These are phyloP conservation scores for Coelastrella sp. DNA, from an alignment of 139 green algal genomes.

Conservation along the genomic window DNA sequence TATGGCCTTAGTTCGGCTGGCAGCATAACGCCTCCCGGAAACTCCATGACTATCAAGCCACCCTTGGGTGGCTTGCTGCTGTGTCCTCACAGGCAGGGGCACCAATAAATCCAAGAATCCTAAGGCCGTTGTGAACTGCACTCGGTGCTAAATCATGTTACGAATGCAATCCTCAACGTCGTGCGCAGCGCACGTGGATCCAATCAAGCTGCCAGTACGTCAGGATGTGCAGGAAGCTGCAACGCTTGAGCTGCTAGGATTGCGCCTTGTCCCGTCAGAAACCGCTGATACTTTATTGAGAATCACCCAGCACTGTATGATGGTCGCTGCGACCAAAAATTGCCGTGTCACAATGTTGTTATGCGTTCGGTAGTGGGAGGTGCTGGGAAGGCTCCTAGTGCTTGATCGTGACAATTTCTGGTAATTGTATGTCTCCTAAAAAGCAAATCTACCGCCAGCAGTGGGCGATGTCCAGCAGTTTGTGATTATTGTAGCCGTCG, in stretches of 20 bases:
- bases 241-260: neutral
- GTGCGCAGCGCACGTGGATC: no score
- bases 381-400: neutral
- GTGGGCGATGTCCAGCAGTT: no score
- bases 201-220: no score
- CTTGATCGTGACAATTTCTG: neutral
- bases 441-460: no score
- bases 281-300: neutral
- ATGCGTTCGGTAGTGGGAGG: neutral
- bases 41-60: neutral
- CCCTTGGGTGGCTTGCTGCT: neutral
- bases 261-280: neutral
- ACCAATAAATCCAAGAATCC: no score
- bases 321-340: no score
- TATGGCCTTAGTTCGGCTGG: slow-evolving; percentile 47
- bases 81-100: neutral
- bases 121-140: no score
- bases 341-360: no score
- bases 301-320: neutral
- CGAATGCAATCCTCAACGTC: no score
- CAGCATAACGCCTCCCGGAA: slow-evolving; percentile 5
- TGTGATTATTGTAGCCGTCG: no score
- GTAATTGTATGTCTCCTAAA: no score
- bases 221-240: neutral
- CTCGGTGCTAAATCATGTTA: no score